phyloP scores from a whole-genome alignment of 176 grass and related monocot genomes.

The Phragmites australis region DNA sequence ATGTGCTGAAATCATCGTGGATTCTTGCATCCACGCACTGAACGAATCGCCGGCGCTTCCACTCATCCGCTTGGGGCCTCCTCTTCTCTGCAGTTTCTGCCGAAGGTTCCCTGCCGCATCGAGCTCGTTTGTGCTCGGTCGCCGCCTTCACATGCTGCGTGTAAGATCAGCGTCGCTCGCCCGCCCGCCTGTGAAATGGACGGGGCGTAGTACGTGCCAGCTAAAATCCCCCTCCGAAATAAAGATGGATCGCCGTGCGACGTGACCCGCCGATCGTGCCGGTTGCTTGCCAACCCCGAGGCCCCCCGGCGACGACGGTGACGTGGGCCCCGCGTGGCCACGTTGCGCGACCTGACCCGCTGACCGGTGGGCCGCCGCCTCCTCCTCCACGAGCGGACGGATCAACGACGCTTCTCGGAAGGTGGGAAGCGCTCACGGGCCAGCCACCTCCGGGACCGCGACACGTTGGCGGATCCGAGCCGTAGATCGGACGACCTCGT shows the following conservation, averaged over 20 bases:
- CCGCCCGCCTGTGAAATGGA: not conserved
- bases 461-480: accelerated
- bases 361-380: not conserved
- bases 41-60: not conserved
- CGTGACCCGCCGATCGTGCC: not conserved
- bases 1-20: conserved; percentile 30
- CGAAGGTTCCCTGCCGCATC: conserved; percentile 24
- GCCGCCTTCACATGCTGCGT: not conserved
- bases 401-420: conserved; percentile 37
- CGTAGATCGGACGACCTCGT: not conserved
- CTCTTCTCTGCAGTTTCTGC: not conserved
- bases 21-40: not conserved
- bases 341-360: not conserved
- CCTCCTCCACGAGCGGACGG: not conserved
- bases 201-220: not conserved
- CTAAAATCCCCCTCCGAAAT: not conserved
- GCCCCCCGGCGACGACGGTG: not conserved
- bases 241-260: not conserved
- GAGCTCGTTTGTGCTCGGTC: not conserved
- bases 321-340: not conserved
- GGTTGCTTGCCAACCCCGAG: not conserved
- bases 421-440: conserved; percentile 18
- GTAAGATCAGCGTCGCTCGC: not conserved
- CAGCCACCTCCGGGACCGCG: not conserved
- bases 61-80: not conserved